Conservation (phyloP, 2,329 filamentous ascomycete genomes). For the Pyrenochaeta sp. region DNA sequence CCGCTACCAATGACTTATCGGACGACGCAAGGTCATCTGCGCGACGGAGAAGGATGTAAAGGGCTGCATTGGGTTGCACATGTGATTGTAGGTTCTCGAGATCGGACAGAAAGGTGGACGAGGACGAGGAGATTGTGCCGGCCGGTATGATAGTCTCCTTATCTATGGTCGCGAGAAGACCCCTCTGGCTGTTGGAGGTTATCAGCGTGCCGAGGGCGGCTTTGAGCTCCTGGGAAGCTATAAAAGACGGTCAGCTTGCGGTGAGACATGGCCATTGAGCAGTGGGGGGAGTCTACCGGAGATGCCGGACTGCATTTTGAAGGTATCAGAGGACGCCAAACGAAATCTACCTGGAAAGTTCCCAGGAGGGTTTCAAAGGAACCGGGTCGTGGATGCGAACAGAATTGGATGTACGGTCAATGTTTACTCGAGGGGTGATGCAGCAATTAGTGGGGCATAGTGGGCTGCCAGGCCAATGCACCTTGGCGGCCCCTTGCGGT, state of each 20-base stretch:
- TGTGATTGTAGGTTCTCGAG: constrained; percentile 69
- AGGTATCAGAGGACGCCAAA: not conserved
- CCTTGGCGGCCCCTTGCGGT: constrained; percentile 23
- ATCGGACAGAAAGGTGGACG: constrained; percentile 69
- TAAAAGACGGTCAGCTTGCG: constrained; percentile 20
- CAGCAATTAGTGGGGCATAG: constrained; percentile 34
- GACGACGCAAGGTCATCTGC: constrained; percentile 59
- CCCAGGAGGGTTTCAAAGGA: not conserved
- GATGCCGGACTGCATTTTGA: constrained; percentile 79
- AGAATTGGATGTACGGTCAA: constrained; percentile 2
- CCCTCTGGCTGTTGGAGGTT: constrained; percentile 68
- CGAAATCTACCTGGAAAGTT: not conserved
- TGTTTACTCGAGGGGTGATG: constrained; percentile 30
- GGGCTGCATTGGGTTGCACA: constrained; percentile 71
- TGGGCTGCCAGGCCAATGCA: constrained; percentile 11
- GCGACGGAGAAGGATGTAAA: constrained; percentile 79
- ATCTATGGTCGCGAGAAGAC: constrained; percentile 73
- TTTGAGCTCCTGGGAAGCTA: constrained; percentile 78
- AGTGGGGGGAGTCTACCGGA: constrained; percentile 61
- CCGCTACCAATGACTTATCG: constrained; percentile 63
- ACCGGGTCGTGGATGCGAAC: not conserved
- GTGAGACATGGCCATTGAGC: not conserved
- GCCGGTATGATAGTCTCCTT: constrained; percentile 73
- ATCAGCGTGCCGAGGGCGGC: constrained; percentile 76
- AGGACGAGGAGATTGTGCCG: constrained; percentile 60